Evolutionary conservation across 2,329 filamentous ascomycete species (phyloP).

Genomic region (Aureobasidium sp.): DNA sequence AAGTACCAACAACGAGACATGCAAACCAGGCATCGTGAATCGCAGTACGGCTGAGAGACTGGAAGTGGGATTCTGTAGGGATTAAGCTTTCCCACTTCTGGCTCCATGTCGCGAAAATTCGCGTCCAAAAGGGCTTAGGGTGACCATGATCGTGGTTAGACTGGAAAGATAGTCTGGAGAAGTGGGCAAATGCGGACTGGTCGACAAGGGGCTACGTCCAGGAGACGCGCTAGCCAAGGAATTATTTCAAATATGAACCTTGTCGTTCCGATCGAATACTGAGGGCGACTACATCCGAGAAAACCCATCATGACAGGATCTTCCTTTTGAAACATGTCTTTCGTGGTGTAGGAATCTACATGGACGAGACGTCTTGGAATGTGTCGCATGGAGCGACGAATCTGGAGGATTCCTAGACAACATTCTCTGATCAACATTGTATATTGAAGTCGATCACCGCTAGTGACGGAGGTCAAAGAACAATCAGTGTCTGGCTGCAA

Average conservation of each 20-base stretch:
- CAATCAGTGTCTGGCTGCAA: not conserved
- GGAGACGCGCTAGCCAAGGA: slow-evolving; percentile 6
- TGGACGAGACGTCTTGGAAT: slow-evolving; percentile 8
- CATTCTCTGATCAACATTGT: not conserved
- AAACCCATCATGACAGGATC: not conserved
- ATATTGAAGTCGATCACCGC: not conserved
- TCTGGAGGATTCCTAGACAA: not conserved
- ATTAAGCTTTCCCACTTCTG: not conserved
- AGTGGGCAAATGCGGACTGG: slow-evolving; percentile 7
- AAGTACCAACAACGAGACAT: not conserved
- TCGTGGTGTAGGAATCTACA: not conserved
- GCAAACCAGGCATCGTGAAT: not conserved
- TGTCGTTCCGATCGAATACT: not conserved
- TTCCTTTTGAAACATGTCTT: slow-evolving; percentile 14
- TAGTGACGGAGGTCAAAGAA: not conserved
- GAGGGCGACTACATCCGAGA: not conserved
- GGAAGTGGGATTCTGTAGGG: slow-evolving; percentile 5
- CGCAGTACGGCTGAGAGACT: slow-evolving; percentile 5
- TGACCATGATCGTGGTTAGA: not conserved
- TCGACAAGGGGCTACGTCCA: slow-evolving; percentile 1
- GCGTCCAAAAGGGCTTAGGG: not conserved
- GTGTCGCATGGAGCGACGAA: not conserved
- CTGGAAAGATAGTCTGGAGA: not conserved
- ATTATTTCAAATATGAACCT: slow-evolving; percentile 15
- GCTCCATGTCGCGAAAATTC: slow-evolving; percentile 1